These are phyloP conservation scores for Ilyonectria mors-panacis DNA, from an alignment of 2,329 filamentous ascomycete species.

Conservation along the genomic window DNA sequence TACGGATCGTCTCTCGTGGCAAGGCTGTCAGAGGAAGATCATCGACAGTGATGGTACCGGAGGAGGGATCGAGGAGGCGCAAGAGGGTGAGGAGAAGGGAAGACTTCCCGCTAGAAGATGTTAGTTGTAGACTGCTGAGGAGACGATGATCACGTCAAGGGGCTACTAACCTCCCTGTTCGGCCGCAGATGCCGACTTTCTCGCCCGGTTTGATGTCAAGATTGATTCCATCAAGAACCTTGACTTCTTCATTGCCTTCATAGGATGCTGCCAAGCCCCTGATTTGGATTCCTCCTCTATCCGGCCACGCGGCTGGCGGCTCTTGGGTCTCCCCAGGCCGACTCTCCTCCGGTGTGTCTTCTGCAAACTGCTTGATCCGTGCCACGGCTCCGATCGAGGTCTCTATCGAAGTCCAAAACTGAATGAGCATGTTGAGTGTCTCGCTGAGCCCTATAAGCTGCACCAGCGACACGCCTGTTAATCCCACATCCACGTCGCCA, in stretches of 20 bases:
- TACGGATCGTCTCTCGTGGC: slow-evolving; percentile 59
- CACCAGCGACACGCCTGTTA: slow-evolving; percentile 53
- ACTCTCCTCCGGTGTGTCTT: slow-evolving; percentile 49
- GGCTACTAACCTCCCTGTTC: slow-evolving; percentile 56
- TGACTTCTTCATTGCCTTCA: slow-evolving; percentile 28
- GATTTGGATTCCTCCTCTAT: slow-evolving; percentile 48
- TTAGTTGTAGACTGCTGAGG: slow-evolving; percentile 2
- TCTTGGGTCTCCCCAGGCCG: slow-evolving; percentile 33
- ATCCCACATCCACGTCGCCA: slow-evolving; percentile 47
- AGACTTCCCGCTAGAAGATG: slow-evolving; percentile 62
- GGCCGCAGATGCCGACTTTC: slow-evolving; percentile 67
- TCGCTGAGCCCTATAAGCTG: slow-evolving; percentile 53
- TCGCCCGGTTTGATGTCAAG: slow-evolving; percentile 55
- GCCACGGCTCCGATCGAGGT: slow-evolving; percentile 55
- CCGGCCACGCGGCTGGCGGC: slow-evolving; percentile 50
- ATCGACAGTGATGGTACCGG: slow-evolving; percentile 60
- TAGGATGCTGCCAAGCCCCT: slow-evolving; percentile 49
- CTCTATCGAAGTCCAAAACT: slow-evolving; percentile 56
- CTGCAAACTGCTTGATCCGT: slow-evolving; percentile 53
- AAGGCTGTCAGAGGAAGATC: slow-evolving; percentile 57
- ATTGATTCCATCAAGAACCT: slow-evolving; percentile 42
- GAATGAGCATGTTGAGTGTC: slow-evolving; percentile 54
- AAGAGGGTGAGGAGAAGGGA: slow-evolving; percentile 64
- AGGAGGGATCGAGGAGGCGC: slow-evolving; percentile 61
- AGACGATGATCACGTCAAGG: slow-evolving; percentile 16